Conservation (phyloP, 2,329 filamentous ascomycete species). For the Fusarium oxysporum region DNA sequence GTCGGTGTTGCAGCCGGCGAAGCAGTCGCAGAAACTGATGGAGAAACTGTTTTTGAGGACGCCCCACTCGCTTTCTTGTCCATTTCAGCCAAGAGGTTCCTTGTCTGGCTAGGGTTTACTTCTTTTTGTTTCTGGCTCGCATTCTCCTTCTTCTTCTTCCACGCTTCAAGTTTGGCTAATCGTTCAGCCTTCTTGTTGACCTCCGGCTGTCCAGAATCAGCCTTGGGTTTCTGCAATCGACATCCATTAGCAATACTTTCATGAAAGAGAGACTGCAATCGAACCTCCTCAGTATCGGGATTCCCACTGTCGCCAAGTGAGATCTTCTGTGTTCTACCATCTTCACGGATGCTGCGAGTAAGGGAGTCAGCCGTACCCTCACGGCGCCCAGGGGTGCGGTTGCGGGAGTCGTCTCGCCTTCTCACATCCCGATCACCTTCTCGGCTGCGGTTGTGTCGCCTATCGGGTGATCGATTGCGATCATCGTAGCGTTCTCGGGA, state of each 20-base stretch:
- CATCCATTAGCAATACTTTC: conserved; percentile 41
- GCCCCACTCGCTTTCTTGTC: conserved; percentile 72
- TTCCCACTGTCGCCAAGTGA: conserved; percentile 61
- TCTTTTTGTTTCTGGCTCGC: conserved; percentile 79
- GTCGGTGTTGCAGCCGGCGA: conserved; percentile 62
- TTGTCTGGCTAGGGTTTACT: conserved; percentile 71
- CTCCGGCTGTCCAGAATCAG: conserved; percentile 68
- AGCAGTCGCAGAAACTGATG: conserved; percentile 62
- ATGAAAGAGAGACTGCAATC: conserved; percentile 45
- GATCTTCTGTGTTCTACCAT: conserved; percentile 67
- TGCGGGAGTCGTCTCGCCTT: conserved; percentile 80
- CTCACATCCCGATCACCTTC: conserved; percentile 73
- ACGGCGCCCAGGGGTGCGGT: conserved; percentile 71
- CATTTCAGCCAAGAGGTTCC: conserved; percentile 78
- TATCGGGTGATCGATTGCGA: conserved; percentile 68
- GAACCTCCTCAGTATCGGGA: conserved; percentile 67
- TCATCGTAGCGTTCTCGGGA: conserved; percentile 71
- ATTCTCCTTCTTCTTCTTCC: conserved; percentile 90
- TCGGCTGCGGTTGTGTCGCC: conserved; percentile 71
- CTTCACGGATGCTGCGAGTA: conserved; percentile 73
- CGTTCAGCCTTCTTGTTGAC: conserved; percentile 82
- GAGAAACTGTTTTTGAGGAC: conserved; percentile 60
- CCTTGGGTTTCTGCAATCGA: conserved; percentile 63
- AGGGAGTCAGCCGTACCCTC: conserved; percentile 79
- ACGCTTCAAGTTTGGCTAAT: conserved; percentile 84